These are phyloP conservation scores for Kwoniella dendrophila DNA, from an alignment of 768 basidiomycete species.

Conservation along the genomic window DNA sequence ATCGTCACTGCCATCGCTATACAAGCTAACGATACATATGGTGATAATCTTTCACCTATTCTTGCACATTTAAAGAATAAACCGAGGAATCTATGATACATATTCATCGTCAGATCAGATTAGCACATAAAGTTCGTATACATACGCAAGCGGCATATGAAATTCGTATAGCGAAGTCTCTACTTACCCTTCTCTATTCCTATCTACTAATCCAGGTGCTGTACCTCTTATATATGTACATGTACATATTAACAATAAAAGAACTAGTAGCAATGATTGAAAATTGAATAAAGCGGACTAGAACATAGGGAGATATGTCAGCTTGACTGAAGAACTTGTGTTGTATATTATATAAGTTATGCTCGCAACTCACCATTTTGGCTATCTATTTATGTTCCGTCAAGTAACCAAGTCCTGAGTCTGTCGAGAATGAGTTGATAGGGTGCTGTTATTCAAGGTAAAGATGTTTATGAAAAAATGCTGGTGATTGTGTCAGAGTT, in stretches of 20 bases:
- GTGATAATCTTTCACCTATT: conserved; percentile 94
- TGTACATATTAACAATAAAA: conserved; percentile 91
- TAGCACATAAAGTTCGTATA: conserved; percentile 25
- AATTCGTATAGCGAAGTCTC: not conserved
- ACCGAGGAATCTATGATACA: conserved; percentile 71
- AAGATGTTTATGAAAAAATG: too few species aligned
- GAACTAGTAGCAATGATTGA: conserved; percentile 88
- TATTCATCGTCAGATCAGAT: not conserved
- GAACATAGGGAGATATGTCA: not conserved
- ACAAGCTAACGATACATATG: conserved; percentile 92
- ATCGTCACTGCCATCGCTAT: conserved; percentile 86
- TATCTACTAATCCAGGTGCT: conserved; percentile 83
- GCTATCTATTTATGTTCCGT: too few species aligned
- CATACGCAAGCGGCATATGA: conserved; percentile 1
- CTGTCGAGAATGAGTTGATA: too few species aligned
- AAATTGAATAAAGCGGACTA: conserved; percentile 98
- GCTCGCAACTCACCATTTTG: too few species aligned
- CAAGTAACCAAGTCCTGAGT: too few species aligned
- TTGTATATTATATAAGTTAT: too few species aligned
- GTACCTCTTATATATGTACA: conserved; percentile 93
- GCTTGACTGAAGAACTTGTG: not conserved
- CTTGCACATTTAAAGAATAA: conserved; percentile 93
- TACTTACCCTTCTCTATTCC: conserved; percentile 88
- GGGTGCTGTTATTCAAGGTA: too few species aligned
- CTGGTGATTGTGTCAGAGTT: too few species aligned